Conservation (phyloP, 1,284 basidiomycete genomes). For the Acaromyces ingoldii region DNA sequence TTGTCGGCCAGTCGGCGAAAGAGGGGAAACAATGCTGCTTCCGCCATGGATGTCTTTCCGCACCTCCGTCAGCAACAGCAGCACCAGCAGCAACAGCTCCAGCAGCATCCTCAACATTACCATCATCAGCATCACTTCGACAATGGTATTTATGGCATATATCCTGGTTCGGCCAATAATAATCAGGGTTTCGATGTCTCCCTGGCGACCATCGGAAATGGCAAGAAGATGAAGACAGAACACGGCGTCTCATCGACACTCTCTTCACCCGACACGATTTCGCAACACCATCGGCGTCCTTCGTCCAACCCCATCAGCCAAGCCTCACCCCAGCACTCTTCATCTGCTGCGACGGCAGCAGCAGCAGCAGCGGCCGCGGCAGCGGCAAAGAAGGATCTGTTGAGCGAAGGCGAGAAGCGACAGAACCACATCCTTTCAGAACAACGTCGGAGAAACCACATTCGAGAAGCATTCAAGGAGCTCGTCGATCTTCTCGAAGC, state of each 20-base stretch:
- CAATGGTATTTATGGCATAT: no score
- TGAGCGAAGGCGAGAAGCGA: constrained; percentile 42
- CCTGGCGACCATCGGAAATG: constrained; percentile 7
- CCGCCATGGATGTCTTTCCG: no score
- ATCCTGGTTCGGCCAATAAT: neutral
- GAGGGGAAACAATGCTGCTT: no score
- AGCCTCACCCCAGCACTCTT: neutral
- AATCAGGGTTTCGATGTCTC: neutral
- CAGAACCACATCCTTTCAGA: constrained; percentile 46
- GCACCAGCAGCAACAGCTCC: neutral
- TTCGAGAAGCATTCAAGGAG: constrained; percentile 46
- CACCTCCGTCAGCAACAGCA: neutral
- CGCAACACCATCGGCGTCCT: neutral
- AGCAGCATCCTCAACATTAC: no score
- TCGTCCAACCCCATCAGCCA: neutral
- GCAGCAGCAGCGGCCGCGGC: neutral
- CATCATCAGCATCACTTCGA: no score
- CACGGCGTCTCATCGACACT: no score
- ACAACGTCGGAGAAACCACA: constrained; percentile 46
- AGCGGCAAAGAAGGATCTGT: constrained; percentile 23
- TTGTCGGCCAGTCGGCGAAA: no score
- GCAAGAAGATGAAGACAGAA: constrained; percentile 36
- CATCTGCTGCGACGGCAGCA: neutral
- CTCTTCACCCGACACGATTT: no score
- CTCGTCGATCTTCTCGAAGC: constrained; percentile 46